Percentiles rank a stretch among this genome's conserved stretches.
Evolutionary conservation across 805 yeast genomes (phyloP).

Genomic region (Candida nonsorbophila): DNA sequence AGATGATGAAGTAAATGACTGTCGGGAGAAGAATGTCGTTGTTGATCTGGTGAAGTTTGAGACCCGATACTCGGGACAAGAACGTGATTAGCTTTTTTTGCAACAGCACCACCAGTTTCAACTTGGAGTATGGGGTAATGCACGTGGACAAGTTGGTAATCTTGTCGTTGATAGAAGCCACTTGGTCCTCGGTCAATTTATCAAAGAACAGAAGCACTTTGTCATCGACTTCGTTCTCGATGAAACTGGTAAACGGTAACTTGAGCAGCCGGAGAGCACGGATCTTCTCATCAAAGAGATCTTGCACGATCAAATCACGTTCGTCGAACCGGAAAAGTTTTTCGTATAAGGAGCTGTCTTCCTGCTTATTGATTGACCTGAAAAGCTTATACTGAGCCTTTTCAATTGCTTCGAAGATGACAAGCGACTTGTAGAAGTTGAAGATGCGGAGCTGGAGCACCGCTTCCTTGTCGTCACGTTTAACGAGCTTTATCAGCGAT

Average conservation of each 20-base stretch:
- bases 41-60: conserved; percentile 20
- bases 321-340: conserved; percentile 35
- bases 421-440: conserved; percentile 34
- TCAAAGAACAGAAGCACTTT: no score
- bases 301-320: conserved; percentile 31
- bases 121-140: conserved; percentile 29
- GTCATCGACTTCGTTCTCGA: conserved; percentile 15
- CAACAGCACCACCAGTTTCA: conserved; percentile 20
- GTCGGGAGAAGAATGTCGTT: conserved; percentile 38
- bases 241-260: conserved; percentile 24
- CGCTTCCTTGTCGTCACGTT: conserved; percentile 32
- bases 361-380: conserved; percentile 18
- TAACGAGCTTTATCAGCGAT: conserved; percentile 29
- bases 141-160: conserved; percentile 13
- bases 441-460: conserved; percentile 34
- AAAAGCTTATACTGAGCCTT: conserved; percentile 27
- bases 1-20: conserved; percentile 29
- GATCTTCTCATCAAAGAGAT: conserved; percentile 29
- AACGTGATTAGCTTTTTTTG: conserved; percentile 23
- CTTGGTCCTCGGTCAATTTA: conserved; percentile 1
- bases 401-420: conserved; percentile 28
- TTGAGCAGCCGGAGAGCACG: conserved; percentile 17
- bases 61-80: conserved; percentile 11
- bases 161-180: conserved; percentile 10
- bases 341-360: conserved; percentile 27